A percentile compares a stretch with the other conserved stretches of the same genome.
Evolutionary conservation across 768 basidiomycete genomes (phyloP).

Genomic region (Phanerodontia chrysosporium): DNA sequence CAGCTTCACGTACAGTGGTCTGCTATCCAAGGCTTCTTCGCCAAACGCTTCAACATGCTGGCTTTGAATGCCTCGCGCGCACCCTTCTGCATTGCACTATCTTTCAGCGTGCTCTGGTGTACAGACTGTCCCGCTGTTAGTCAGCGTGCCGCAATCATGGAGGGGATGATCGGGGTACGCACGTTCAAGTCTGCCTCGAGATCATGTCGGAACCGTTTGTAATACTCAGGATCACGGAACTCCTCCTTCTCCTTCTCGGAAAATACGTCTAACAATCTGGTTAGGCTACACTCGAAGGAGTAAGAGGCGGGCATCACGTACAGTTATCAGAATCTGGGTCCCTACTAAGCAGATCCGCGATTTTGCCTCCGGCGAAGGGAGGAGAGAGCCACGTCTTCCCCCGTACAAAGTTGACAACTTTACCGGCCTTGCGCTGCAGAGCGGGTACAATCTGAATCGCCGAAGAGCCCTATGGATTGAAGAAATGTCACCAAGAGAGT

Average conservation of each 20-base stretch:
- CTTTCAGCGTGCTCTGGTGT: conserved; percentile 39
- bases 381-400: conserved; percentile 56
- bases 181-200: conserved; percentile 51
- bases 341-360: conserved; percentile 36
- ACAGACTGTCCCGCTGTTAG: conserved; percentile 27
- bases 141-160: neutral
- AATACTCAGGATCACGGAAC: conserved; percentile 46
- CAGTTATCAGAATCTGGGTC: conserved; percentile 38
- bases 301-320: conserved; percentile 21
- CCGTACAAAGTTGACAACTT: conserved; percentile 52
- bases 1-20: conserved; percentile 39
- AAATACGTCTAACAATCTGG: conserved; percentile 38
- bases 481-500: neutral
- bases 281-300: no score
- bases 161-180: conserved; percentile 12
- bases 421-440: conserved; percentile 47
- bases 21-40: conserved; percentile 57
- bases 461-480: conserved; percentile 51
- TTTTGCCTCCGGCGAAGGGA: conserved; percentile 37
- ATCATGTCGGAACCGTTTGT: conserved; percentile 43
- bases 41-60: conserved; percentile 46
- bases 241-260: conserved; percentile 46
- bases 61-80: conserved; percentile 35
- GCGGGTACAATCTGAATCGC: conserved; percentile 59
- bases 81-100: conserved; percentile 33